A percentile compares a stretch with the other conserved stretches of the same genome.
Evolutionary conservation across 495 filamentous ascomycete genomes (phyloP).

Genomic region (Talaromyces wortmannii): DNA sequence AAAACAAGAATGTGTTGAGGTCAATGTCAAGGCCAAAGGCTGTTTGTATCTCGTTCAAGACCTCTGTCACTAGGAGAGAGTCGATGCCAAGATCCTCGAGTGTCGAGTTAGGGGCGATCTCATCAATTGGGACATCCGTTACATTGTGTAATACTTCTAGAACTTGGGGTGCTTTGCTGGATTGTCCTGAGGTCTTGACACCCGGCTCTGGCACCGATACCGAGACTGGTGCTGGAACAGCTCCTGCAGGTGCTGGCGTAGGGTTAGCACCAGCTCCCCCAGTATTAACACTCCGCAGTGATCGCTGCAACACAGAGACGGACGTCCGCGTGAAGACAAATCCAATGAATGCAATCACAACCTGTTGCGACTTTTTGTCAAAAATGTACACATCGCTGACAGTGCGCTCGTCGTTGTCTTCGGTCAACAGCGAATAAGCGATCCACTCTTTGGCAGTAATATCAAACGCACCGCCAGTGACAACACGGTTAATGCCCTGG

Average conservation of each 20-base stretch:
- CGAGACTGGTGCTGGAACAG: not conserved
- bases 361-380: constrained; percentile 36
- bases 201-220: not conserved
- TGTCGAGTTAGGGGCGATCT: constrained; percentile 8
- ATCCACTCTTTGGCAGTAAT: constrained; percentile 6
- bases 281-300: not conserved
- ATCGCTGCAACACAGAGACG: constrained; percentile 33
- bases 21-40: constrained; percentile 11
- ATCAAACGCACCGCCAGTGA: constrained; percentile 3
- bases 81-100: constrained; percentile 12
- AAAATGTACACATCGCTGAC: constrained; percentile 40
- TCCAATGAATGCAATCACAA: constrained; percentile 31
- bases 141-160: constrained; percentile 6
- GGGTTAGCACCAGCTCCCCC: constrained; percentile 1
- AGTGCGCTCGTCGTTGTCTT: constrained; percentile 18
- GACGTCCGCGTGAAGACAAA: constrained; percentile 14
- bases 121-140: constrained; percentile 15
- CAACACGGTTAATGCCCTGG: constrained; percentile 9
- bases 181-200: not conserved
- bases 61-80: constrained; percentile 13
- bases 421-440: constrained; percentile 28
- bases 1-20: constrained; percentile 6
- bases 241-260: not conserved
- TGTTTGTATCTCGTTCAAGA: constrained; percentile 14
- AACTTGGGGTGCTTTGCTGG: not conserved